These are phyloP conservation scores for Mycena metata DNA, from an alignment of 768 basidiomycete species.

Conservation along the genomic window DNA sequence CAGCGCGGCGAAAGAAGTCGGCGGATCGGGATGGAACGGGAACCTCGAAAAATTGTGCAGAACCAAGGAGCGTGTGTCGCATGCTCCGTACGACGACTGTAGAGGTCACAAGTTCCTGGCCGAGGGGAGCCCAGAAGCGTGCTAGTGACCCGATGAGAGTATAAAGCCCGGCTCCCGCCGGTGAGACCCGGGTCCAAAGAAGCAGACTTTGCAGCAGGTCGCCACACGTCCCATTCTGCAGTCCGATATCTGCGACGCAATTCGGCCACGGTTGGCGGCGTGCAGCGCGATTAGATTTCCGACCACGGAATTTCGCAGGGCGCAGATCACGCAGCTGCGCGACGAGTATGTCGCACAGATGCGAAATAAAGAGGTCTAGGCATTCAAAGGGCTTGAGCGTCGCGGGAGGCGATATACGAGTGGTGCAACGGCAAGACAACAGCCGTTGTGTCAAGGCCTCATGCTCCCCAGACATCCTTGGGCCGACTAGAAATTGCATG, in stretches of 20 bases:
- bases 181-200: background rate
- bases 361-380: background rate
- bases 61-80: background rate
- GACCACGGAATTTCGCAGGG: conserved; percentile 1
- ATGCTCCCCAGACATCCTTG: background rate
- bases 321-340: background rate
- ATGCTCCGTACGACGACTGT: background rate
- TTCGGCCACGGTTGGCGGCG: conserved; percentile 11
- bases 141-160: background rate
- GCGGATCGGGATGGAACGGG: background rate
- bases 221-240: background rate
- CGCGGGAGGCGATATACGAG: background rate
- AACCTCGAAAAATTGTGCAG: background rate
- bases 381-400: conserved; percentile 7
- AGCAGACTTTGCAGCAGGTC: background rate
- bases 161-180: background rate
- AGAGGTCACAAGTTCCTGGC: background rate
- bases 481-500: background rate
- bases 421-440: background rate
- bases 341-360: background rate
- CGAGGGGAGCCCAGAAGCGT: background rate
- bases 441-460: background rate
- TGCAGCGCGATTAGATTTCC: conserved; percentile 3
- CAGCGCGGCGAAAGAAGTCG: conserved; percentile 2
- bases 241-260: background rate